Percentiles rank a stretch among this genome's conserved stretches.
Evolutionary conservation across 306 rosid genomes (phyloP).

Genomic region (Sicyos edulis): DNA sequence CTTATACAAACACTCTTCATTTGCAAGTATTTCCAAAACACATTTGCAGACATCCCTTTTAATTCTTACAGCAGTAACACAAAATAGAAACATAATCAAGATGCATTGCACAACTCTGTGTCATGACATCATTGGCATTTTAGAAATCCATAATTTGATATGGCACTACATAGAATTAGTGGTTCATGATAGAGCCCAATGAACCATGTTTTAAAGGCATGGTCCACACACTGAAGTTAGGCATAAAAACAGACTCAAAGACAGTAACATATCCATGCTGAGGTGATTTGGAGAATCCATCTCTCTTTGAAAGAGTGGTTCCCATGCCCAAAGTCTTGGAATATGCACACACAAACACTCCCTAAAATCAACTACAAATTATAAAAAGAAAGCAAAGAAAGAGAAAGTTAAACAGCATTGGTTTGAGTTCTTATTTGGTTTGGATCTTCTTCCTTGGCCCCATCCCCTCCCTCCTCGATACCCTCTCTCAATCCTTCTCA

Average conservation of each 20-base stretch:
- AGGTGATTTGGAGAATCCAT: background rate
- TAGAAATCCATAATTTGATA: slow-evolving; percentile 5
- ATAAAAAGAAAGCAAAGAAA: slow-evolving; percentile 45
- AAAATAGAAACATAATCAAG: slow-evolving; percentile 4
- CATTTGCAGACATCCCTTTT: background rate
- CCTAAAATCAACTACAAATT: slow-evolving; percentile 3
- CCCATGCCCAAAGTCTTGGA: slow-evolving; percentile 24
- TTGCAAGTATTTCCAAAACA: slow-evolving; percentile 4
- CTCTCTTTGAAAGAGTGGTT: slow-evolving; percentile 12
- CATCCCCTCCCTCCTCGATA: slow-evolving; percentile 51
- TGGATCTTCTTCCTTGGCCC: slow-evolving; percentile 79
- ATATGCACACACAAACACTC: slow-evolving; percentile 34
- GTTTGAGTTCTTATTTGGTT: slow-evolving; percentile 54
- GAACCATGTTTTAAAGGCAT: background rate
- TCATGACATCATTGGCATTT: background rate
- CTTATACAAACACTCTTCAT: background rate
- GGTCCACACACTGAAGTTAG: slow-evolving; percentile 13
- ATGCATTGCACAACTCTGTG: background rate
- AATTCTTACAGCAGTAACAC: background rate
- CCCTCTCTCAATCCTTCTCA: slow-evolving; percentile 27
- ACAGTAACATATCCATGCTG: slow-evolving; percentile 27
- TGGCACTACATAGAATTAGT: background rate
- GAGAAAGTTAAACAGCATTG: slow-evolving; percentile 49
- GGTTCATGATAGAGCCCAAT: background rate
- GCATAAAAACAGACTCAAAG: slow-evolving; percentile 8